Conservation (phyloP, 345 rosid species). For the Gossypium thurberi region DNA sequence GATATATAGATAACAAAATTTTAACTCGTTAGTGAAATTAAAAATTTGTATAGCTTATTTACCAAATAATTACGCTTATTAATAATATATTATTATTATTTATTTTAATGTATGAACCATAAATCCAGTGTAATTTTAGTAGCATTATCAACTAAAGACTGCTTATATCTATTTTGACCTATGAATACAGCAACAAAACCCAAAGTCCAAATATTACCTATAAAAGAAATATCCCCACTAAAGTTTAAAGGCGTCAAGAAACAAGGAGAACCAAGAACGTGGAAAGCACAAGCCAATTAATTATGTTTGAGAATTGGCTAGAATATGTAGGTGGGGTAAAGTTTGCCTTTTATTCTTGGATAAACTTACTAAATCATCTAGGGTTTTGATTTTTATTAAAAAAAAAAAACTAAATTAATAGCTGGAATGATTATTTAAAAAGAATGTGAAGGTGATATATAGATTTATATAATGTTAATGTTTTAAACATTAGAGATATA, state of each 20-base stretch:
- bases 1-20: too few relatives aligned
- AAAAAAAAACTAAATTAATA: neutral
- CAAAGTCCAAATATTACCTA: neutral
- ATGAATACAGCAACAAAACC: neutral
- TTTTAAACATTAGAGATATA: too few relatives aligned
- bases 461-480: too few relatives aligned
- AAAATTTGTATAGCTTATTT: too few relatives aligned
- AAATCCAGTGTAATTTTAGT: too few relatives aligned
- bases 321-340: too few relatives aligned
- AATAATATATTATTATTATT: too few relatives aligned
- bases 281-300: neutral
- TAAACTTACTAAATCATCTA: neutral
- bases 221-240: neutral
- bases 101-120: too few relatives aligned
- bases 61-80: too few relatives aligned
- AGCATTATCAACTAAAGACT: neutral
- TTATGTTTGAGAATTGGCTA: neutral
- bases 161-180: slow-evolving; percentile 1
- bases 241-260: neutral
- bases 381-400: neutral
- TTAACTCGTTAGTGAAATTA: too few relatives aligned
- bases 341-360: neutral
- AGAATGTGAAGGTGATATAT: too few relatives aligned
- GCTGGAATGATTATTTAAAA: neutral
- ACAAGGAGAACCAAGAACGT: neutral